A percentile compares a stretch with the other conserved stretches of the same genome.
Evolutionary conservation across 148 eudicot species (phyloP).

Genomic region (Rhododendron molle): DNA sequence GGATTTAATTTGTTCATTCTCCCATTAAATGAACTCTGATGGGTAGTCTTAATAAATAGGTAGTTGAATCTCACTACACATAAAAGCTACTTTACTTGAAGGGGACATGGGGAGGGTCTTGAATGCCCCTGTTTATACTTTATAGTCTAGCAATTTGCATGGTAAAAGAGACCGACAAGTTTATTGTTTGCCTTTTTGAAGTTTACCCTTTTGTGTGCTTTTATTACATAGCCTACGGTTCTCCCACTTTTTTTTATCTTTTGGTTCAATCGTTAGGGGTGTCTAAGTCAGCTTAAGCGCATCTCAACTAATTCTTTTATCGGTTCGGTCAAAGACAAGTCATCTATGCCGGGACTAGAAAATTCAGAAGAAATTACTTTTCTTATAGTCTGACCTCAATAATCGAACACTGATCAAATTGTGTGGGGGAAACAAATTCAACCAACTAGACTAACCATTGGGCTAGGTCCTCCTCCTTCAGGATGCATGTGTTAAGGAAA

Average conservation of each 20-base stretch:
- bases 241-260: not conserved
- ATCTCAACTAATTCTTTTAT: too few species aligned
- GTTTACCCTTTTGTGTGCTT: not conserved
- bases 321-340: too few species aligned
- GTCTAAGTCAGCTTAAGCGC: accelerated
- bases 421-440: too few species aligned
- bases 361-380: too few species aligned
- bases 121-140: not conserved
- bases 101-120: not conserved
- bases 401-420: too few species aligned
- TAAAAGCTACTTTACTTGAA: not conserved
- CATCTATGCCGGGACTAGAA: too few species aligned
- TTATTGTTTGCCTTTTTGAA: not conserved
- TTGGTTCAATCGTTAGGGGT: too few species aligned
- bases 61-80: not conserved
- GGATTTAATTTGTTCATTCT: not conserved
- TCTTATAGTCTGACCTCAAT: too few species aligned
- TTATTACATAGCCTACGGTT: not conserved
- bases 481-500: not conserved
- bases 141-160: not conserved
- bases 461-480: not conserved
- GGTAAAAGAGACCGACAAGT: too few species aligned
- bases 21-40: not conserved
- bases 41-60: not conserved
- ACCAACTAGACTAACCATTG: too few species aligned